Conservation (phyloP, 164 flowering plant species). For the Vitis labrusca region DNA sequence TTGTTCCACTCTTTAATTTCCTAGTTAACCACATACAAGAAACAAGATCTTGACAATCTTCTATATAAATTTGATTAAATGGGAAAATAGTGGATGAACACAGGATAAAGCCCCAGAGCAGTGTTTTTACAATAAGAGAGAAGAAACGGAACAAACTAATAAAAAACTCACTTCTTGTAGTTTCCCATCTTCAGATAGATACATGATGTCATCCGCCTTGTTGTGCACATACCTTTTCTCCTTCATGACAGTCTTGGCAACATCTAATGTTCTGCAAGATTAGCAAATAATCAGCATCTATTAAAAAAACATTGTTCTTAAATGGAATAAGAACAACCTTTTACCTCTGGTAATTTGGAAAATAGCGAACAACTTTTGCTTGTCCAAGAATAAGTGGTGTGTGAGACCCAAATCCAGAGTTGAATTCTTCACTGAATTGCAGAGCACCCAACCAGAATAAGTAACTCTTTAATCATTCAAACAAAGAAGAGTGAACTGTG, state of each 20-base stretch:
- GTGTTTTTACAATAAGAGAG: background rate
- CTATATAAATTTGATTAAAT: no score
- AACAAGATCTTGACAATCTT: no score
- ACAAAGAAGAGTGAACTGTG: background rate
- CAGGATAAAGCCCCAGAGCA: no score
- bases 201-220: slow-evolving; percentile 53
- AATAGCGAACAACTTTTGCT: slow-evolving; percentile 90
- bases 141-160: background rate
- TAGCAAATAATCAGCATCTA: slow-evolving; percentile 19
- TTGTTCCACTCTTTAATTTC: no score
- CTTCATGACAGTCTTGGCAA: slow-evolving; percentile 66
- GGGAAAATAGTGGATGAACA: no score
- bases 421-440: slow-evolving; percentile 78
- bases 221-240: slow-evolving; percentile 55
- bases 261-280: slow-evolving; percentile 57
- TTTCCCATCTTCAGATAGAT: slow-evolving; percentile 60
- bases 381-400: slow-evolving; percentile 92
- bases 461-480: background rate
- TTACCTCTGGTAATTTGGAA: slow-evolving; percentile 78
- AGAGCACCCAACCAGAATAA: slow-evolving; percentile 5
- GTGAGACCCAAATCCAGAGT: slow-evolving; percentile 94
- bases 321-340: slow-evolving; percentile 3
- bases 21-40: no score
- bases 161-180: slow-evolving; percentile 60
- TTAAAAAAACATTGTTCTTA: background rate